Base-by-base conservation (phyloP, 169 alveolate species). In the Cryptosporidium bovis region DNA sequence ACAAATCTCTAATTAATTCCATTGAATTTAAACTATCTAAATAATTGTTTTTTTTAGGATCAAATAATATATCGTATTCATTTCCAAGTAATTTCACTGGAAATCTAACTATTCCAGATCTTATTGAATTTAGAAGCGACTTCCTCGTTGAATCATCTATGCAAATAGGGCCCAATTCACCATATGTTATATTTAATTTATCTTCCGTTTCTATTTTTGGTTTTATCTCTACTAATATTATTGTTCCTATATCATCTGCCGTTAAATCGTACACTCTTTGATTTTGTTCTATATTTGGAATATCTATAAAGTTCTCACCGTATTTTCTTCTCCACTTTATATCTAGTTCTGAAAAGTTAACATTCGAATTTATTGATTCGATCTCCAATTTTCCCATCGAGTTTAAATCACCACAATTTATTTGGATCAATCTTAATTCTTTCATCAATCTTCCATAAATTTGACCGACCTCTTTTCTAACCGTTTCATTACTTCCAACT, bases 211-310 rank as follows among this genome's bases (percentile, higher is more conserved):
- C 87, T 18, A 15, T 46, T 40, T 46, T 77, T 44, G 71, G 87
- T 24, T 24, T 20, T 24, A 77, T 62, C 27, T 77, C 77, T 20
- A 77, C 58, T 8, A 77, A 18, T 10, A 77, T 58, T 10, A 27
- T 77, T 6, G 77, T 60, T 31, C 87, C 87, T 7, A 77, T 62
- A 62, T 77, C 87, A 48, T 77, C 87, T 34, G 87, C 87, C 16
- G 87, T 77, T 18, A 77, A 36, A 40, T 3, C 1, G 27, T 77
- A 16, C 12, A 58, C 29, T 15, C 10, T 40, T 3, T 2, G 2
- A 27, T 66, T 36, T 12, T 29, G 24, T 15, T 55, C 71, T 40
- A 24, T 18, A 40, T 56, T 53, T 62, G n/a, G 65, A 15, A 77
- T 60, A 29, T 77, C 87, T 20, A 77, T 51, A 20, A 77, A 18